These are phyloP conservation scores for Puccinia horiana DNA, from an alignment of 1,284 basidiomycete genomes.

Conservation along the genomic window DNA sequence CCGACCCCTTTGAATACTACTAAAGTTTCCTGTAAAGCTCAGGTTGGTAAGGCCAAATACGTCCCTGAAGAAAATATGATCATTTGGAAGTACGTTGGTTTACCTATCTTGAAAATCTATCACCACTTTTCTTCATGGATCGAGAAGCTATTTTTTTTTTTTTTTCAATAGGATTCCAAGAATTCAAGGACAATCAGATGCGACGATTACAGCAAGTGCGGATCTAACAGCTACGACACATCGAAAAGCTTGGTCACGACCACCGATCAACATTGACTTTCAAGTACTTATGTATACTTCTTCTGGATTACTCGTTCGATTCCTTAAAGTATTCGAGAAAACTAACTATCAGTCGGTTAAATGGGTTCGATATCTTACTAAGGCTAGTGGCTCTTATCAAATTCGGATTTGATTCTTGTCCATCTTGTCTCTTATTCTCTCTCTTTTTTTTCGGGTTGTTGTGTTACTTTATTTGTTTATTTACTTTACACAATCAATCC, in stretches of 20 bases:
- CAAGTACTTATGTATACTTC: conserved; percentile 98
- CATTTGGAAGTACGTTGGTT: conserved; percentile 88
- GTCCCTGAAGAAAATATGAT: conserved; percentile 91
- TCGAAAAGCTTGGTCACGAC: conserved; percentile 91
- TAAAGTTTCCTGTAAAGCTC: conserved; percentile 83
- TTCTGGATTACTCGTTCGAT: conserved; percentile 90
- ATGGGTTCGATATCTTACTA: conserved; percentile 54
- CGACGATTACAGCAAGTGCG: conserved; percentile 80
- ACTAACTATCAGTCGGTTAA: conserved; percentile 72
- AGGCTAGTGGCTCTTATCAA: conserved; percentile 50
- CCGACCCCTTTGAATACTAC: conserved; percentile 95
- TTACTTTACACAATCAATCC: background rate
- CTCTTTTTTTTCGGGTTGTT: background rate
- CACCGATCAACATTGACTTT: conserved; percentile 97
- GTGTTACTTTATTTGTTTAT: background rate
- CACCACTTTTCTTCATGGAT: background rate
- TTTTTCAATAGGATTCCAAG: conserved; percentile 72
- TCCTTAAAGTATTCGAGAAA: conserved; percentile 98
- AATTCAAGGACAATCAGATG: conserved; percentile 88
- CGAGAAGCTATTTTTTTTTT: background rate
- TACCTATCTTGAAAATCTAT: conserved; percentile 12
- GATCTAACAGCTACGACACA: conserved; percentile 80
- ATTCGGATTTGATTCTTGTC: conserved; percentile 30
- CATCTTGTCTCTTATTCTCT: background rate
- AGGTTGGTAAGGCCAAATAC: conserved; percentile 93